Base-by-base conservation (phyloP, 176 grass and related monocot species). In the Oryza glaberrima region DNA sequence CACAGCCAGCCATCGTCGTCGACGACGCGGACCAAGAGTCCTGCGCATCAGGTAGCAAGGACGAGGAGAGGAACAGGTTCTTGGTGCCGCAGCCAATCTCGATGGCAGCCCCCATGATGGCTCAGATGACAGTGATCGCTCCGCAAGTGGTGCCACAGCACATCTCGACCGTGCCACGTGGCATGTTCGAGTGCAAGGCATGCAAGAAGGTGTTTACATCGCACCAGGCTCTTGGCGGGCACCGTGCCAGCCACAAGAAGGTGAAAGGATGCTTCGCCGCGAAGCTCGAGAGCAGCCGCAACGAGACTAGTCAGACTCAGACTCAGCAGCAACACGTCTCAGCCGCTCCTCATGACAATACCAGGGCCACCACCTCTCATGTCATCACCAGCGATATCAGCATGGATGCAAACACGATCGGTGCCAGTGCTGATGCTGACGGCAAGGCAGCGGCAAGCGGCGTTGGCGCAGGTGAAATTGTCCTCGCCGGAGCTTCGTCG, bases 171-270 rank as follows among this genome's bases (percentile, higher is more conserved):
- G 61, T 84, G n/a, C 69, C 85, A 10, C 85, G 88, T 20, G 90
- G 92, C 5, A 20, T 93, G 84, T 98, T 94, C 30, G 85, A 95
- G 67, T 95, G 93, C 88, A 95, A 94, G 49, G 89, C 92, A 15
- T 95, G 95, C 77, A 95, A 94, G 72, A 98, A 95, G 77, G 89
- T 95, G 12, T 98, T 98, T 83, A 88, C 72, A 17, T 95, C 96
- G 5, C 89, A 95, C 66, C 96, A 94, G 65, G 96, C 96, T 4
- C 91, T 98, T 7, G 96, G 96, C 19, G 96, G 96, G 0, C 93
- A 95, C 86, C 78, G 93, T 11, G 93, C 93, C 43, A 95, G 93
- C 70, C 96, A 98, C 75, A 98, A 94, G 80, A 98, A 92, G 35
- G 92, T 95, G 7, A 98, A 98, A 26, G 87, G 93, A 0, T 98